Base-by-base conservation (phyloP, 495 filamentous ascomycete genomes). In the Baudoinia panamericana region DNA sequence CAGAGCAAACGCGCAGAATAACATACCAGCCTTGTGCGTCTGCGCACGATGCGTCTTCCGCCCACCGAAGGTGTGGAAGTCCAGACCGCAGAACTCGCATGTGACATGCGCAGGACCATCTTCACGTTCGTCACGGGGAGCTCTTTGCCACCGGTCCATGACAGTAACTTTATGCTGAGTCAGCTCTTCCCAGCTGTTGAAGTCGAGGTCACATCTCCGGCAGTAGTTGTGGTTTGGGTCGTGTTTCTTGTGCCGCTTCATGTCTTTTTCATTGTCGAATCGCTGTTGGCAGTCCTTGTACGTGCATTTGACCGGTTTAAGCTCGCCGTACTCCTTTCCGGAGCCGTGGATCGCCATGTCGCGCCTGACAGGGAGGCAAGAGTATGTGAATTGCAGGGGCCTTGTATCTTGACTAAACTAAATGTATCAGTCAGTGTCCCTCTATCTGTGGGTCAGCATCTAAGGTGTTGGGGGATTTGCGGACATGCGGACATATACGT, bases 201-300 rank as follows among this genome's bases (percentile, higher is more conserved):
- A 72, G 52, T 74, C 70, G 19, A 62, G 31, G 32, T 75, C 57
- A 46, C 72, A 75, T 18, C 56, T 45, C 17, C 38, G 30, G 56
- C 72, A 76, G 49, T 69, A 75, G 31, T 67, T 59, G 38, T 75
- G 71, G 0, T 63, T 46, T 8, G 45, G n/a, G 19, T 58, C 51
- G 13, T 45, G 20, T 0, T 39, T 38, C 42, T 75, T 75, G 55
- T 77, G 72, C 1, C 49, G 39, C 20, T 56, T 59, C 63, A 75
- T 65, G 1, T 54, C 56, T 5, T 53, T 41, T 7, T 43, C 39
- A 2, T 56, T 60, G 23, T 52, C 41, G 45, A 60, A 63, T 16
- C 45, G 41, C 27, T 39, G 21, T 6, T 20, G 22, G 51, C 51
- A 54, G 21, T 43, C 33, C 1, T 2, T 15, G 24, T 38, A 43